Base-by-base conservation (phyloP, 495 filamentous ascomycete genomes). In the Aspergillus bertholletiae region DNA sequence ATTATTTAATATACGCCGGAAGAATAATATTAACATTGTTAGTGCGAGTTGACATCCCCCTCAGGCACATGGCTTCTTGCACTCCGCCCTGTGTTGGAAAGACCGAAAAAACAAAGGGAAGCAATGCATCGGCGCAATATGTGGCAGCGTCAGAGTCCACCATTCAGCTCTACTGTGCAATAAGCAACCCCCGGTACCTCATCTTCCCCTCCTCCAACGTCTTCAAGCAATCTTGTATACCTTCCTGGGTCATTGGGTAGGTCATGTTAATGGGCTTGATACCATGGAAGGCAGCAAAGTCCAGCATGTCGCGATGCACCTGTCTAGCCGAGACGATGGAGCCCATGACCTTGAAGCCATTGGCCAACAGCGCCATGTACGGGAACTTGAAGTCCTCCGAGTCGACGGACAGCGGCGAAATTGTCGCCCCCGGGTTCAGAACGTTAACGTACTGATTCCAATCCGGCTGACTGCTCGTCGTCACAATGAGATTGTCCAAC, bases 221-320 rank as follows among this genome's bases (percentile, higher is more conserved):
- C 56, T 79, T 63, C 55, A 86, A 60, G 17, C 78, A 77, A 27
- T 83, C 57, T 34, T 71, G 67, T 28, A 84, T 78, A 0, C 82
- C 84, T 49, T 80, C 67, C 56, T 69, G 60, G 0, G 66, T 80
- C 79, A 87, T 66, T 0, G 82, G 82, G 57, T 80, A 85, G 45
- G 68, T 78, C 72, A 82, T 71, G 11, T 77, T 67, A 7, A 83
- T 67, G 2, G 84, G 81, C 67, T 78, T 78, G 61, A 87, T 78
- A 1, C 69, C 58, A 55, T 86, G 79, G 39, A 60, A 57, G 0
- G 80, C 79, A 0, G 81, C 79, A 59, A 86, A 85, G 6, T 74
- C 69, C 13, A 86, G 62, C 84, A 87, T 87, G 37, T 78, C 69
- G 2, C 61, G 67, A 54, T 82, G 77, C 3, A 77, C 60, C 56